phyloP scores from a whole-genome alignment of 2,329 filamentous ascomycete genomes.

The Dryadomyces quercus-mongolicae region DNA sequence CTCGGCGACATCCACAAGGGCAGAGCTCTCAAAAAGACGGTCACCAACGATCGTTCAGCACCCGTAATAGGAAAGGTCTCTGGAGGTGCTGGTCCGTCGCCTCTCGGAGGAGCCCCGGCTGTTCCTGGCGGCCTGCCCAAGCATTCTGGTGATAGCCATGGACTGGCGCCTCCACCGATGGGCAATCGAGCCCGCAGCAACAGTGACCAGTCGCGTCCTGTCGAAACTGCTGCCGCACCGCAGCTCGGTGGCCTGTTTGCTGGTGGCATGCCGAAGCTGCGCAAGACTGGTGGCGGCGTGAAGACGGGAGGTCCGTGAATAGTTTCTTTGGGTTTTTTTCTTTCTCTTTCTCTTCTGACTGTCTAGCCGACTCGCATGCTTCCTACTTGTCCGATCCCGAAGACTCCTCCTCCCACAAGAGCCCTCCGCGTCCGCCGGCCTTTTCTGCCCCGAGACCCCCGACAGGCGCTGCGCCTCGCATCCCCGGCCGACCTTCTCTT shows the following conservation, averaged over 20 bases:
- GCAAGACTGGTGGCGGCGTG: constrained; percentile 71
- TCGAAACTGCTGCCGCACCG: constrained; percentile 37
- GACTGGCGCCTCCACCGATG: constrained; percentile 58
- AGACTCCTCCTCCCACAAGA: constrained; percentile 42
- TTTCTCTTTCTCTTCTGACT: not conserved
- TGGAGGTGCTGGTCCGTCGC: constrained; percentile 40
- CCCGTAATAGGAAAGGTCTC: constrained; percentile 48
- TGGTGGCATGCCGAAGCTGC: constrained; percentile 89
- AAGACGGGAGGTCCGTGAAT: constrained; percentile 51
- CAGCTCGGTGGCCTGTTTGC: constrained; percentile 83
- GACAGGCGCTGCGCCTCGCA: constrained; percentile 42
- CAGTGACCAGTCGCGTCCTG: constrained; percentile 54
- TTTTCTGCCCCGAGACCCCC: constrained; percentile 48
- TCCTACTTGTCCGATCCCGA: constrained; percentile 73
- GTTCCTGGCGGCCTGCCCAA: constrained; percentile 51
- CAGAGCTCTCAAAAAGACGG: constrained; percentile 65
- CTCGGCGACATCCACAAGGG: constrained; percentile 83
- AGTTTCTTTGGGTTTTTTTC: too few species aligned
- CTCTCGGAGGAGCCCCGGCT: constrained; percentile 66
- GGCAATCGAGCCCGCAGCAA: constrained; percentile 67
- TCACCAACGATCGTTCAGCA: constrained; percentile 86
- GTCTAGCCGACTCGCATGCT: constrained; percentile 50
- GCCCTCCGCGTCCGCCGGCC: constrained; percentile 40
- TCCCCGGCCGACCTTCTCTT: constrained; percentile 41
- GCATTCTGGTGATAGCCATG: constrained; percentile 26